Conservation (phyloP, 345 rosid genomes). For the Combretum micranthum region DNA sequence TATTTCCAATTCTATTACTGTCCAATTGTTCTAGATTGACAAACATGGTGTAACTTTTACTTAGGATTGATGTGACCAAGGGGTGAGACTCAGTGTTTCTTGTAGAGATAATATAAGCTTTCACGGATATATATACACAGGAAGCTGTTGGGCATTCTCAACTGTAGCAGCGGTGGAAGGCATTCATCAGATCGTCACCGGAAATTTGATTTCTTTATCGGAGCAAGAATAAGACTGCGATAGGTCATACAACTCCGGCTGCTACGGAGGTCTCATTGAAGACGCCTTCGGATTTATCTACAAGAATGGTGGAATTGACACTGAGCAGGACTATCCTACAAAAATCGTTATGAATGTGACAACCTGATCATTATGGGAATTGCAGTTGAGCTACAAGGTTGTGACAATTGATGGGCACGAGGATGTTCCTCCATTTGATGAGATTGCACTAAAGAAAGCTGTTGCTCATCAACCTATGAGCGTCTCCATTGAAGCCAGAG, state of each 20-base stretch:
- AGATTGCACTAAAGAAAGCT: constrained; percentile 58
- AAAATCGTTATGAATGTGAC: constrained; percentile 45
- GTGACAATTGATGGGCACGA: constrained; percentile 50
- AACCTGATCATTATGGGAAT: no score
- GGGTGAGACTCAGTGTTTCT: not conserved
- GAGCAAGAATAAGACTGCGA: constrained; percentile 93
- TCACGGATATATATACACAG: constrained; percentile 20
- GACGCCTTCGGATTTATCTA: constrained; percentile 71
- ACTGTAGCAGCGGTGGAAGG: constrained; percentile 87
- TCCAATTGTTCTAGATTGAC: no score
- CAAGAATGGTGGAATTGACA: constrained; percentile 63
- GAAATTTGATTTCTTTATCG: constrained; percentile 59
- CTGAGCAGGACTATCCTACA: constrained; percentile 28
- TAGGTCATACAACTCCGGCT: constrained; percentile 50
- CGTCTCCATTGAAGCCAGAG: constrained; percentile 75
- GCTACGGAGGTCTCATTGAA: constrained; percentile 93
- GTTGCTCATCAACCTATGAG: constrained; percentile 75
- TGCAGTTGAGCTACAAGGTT: no score
- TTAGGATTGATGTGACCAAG: not conserved
- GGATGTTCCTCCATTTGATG: constrained; percentile 65
- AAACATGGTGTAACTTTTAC: no score
- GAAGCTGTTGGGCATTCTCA: constrained; percentile 98
- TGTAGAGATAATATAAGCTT: not conserved
- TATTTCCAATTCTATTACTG: no score
- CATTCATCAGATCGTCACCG: constrained; percentile 67